phyloP scores from a whole-genome alignment of 2,329 filamentous ascomycete species.

The Cladosporium colombiae region DNA sequence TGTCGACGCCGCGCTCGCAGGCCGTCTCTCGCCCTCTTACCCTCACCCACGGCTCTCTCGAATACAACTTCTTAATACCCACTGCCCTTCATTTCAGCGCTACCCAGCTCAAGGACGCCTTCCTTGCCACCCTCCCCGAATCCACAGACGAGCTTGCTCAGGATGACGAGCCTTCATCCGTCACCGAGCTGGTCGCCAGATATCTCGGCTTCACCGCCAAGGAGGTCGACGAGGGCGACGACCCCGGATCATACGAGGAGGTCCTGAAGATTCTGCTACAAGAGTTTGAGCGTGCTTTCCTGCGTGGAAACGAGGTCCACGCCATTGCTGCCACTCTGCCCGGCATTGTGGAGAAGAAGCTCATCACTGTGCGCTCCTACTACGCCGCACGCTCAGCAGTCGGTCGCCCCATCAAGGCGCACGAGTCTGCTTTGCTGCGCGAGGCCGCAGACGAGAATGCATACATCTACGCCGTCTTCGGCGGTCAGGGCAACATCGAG shows the following conservation, averaged over 20 bases:
- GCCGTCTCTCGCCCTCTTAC: conserved; percentile 89
- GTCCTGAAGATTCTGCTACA: conserved; percentile 89
- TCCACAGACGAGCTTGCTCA: conserved; percentile 96
- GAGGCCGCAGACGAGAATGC: conserved; percentile 83
- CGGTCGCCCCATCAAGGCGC: conserved; percentile 82
- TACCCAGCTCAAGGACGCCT: conserved; percentile 88
- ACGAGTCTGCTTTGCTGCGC: conserved; percentile 89
- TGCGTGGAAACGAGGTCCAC: conserved; percentile 95
- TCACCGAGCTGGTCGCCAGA: conserved; percentile 85
- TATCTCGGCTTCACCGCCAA: conserved; percentile 88
- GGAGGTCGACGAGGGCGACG: conserved; percentile 90
- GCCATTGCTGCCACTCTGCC: conserved; percentile 81
- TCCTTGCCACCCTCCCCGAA: conserved; percentile 78
- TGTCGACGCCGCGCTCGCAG: conserved; percentile 92
- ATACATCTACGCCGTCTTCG: conserved; percentile 89
- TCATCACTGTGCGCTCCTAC: conserved; percentile 85
- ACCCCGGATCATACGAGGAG: conserved; percentile 87
- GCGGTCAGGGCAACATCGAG: conserved; percentile 97
- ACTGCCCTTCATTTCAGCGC: conserved; percentile 96
- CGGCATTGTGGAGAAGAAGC: conserved; percentile 90
- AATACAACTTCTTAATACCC: conserved; percentile 93
- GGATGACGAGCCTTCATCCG: conserved; percentile 98
- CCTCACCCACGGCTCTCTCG: conserved; percentile 89
- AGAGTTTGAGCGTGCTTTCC: conserved; percentile 94
- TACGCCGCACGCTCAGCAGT: conserved; percentile 83